Evolutionary conservation across 768 basidiomycete species (phyloP), one percentile per base, ranked within the genome.

Genomic region (Suillus sp.): DNA sequence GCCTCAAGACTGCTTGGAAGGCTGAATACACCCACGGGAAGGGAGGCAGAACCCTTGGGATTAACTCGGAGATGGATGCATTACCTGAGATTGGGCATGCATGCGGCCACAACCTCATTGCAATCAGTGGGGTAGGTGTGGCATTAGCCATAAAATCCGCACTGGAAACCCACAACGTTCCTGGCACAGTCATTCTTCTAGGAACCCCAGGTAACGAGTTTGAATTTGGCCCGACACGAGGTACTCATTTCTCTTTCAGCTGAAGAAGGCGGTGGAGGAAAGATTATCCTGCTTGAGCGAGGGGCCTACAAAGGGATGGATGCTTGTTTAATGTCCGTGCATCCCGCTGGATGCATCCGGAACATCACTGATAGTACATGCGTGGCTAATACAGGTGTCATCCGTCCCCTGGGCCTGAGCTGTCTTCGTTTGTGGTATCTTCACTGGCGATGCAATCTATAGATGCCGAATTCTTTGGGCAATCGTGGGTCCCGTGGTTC

Each of bases 81-180:
- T 74, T 85, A 25, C 83, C 83, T n/a, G 73, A 78, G 42, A 79
- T 85, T 59, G 84, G 84, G 4, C 84, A 86, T 71, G 90, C 84
- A 0, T 93, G 92, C 70, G 92, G 92, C 0, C 92, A 94, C 74
- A 93, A 93, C 73, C 80, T 94, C 65, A 93, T 93, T 67, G 92
- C 92, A 53, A 83, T 88, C 68, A 85, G 86, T 66, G 92, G 91
- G 45, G 85, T 91, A 38, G 92, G 88, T 42, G 78, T 88, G 50
- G 91, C 91, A 35, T 74, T 94, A 61, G 89, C 89, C 38, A 81
- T 93, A 59, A 89, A 88, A 72, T 81, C 85, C 59, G 91, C 88
- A 32, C 71, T 93, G 65, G 78, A 86, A 74, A 78, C 82, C 59
- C 85, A 87, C 72, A 77, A 85, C 68, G 78, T 89, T 50, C 68